Base-by-base conservation (phyloP, 140 eudicot genomes). In the Ambrosia hybrid region DNA sequence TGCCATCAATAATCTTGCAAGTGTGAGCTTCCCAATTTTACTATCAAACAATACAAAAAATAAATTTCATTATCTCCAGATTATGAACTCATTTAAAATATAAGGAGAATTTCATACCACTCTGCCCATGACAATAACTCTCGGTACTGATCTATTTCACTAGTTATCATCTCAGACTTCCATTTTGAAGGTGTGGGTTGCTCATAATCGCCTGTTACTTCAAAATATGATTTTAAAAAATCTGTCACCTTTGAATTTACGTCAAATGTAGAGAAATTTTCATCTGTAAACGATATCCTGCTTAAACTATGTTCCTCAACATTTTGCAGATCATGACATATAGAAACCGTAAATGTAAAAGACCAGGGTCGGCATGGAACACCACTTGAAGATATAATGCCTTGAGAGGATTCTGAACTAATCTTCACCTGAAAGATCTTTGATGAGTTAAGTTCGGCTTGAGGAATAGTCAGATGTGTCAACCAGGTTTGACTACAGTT, bases 1-100 rank as follows among this genome's bases (percentile, higher is more conserved):
- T 51, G 96, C 97, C 80, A 73, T 85, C 90, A 88, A 78, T 65
- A 94, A 81, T 86, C 99, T 90, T 2, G 99, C 99, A 71, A 94
- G 91, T 53, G 96, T 90, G 58, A 88, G 95, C 85, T 88, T 94
- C 30, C 96, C 97, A 66, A 94, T 94, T 88, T 90, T 90, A 80
- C 97, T 90, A 72, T 81, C 61, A 78, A 66, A 48, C 26, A 21
- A 14, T 43, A 30, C 49, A 21, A 58, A 48, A 8, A 46, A 65
- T 9, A 11, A 57, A 38, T 30, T 15, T 43, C 48, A 43, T 43
- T 43, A 43, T 10, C 48, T 43, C 10, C 2, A 43, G 48, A 43
- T 7, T 43, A 41, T 7, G 48, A 41, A 41, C 10, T 41, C 48
- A 41, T 0, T 43, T 8, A 43, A 43, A 43, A 43, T 43, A 6